phyloP scores from a whole-genome alignment of 371 early-diverging fungal genomes.

The Syncephalastrum racemosum region DNA sequence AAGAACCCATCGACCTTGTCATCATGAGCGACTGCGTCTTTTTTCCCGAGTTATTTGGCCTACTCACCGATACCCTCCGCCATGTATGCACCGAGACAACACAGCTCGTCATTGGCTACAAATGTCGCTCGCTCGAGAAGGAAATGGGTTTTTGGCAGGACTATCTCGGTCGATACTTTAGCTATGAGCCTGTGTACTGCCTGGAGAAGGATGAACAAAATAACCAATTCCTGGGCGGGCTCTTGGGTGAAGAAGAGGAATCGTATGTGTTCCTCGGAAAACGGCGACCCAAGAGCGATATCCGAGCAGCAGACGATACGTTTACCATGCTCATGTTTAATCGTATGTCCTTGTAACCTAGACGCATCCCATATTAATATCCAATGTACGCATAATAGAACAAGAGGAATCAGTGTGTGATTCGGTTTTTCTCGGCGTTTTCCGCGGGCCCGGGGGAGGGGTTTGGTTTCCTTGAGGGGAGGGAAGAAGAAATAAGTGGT shows the following conservation, averaged over 20 bases:
- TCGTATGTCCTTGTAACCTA: slow-evolving; percentile 30
- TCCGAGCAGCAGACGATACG: slow-evolving; percentile 56
- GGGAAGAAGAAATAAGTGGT: too few species aligned
- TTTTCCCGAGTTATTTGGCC: slow-evolving; percentile 55
- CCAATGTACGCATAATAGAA: too few species aligned
- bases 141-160: slow-evolving; percentile 65
- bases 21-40: slow-evolving; percentile 60
- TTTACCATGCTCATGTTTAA: slow-evolving; percentile 50
- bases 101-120: slow-evolving; percentile 56
- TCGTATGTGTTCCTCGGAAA: slow-evolving; percentile 46
- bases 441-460: too few species aligned
- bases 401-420: too few species aligned
- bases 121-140: slow-evolving; percentile 56
- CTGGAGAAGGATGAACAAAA: slow-evolving; percentile 9
- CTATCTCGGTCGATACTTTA: slow-evolving; percentile 58
- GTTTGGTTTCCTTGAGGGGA: too few species aligned
- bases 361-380: slow-evolving; percentile 8
- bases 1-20: slow-evolving; percentile 40
- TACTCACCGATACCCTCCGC: slow-evolving; percentile 45
- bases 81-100: slow-evolving; percentile 43
- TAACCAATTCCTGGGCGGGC: slow-evolving; percentile 18
- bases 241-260: slow-evolving; percentile 52
- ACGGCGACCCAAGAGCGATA: slow-evolving; percentile 34
- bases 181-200: slow-evolving; percentile 54
- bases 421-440: too few species aligned